These are phyloP conservation scores for Amborella trichopoda DNA, from an alignment of 164 flowering plant genomes.

Conservation along the genomic window DNA sequence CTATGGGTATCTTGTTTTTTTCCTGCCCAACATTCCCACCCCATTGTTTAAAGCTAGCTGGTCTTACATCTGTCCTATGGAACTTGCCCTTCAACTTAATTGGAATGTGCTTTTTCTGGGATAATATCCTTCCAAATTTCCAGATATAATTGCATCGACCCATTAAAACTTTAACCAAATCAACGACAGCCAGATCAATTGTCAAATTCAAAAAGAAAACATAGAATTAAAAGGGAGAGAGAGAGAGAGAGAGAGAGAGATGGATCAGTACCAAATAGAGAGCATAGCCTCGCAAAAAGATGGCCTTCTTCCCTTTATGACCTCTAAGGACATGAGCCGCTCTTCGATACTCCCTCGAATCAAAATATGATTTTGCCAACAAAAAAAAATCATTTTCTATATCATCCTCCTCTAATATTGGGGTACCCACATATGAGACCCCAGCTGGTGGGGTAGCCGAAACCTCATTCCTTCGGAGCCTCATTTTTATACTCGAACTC, in stretches of 20 bases:
- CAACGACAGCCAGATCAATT: no score
- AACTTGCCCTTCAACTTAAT: no score
- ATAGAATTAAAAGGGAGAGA: not conserved
- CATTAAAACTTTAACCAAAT: no score
- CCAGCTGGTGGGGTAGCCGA: constrained; percentile 55
- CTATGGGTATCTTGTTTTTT: no score
- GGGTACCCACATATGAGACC: constrained; percentile 51
- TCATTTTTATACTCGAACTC: constrained; percentile 60
- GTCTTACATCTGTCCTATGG: no score
- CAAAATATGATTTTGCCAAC: constrained; percentile 80
- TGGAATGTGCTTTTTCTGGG: no score
- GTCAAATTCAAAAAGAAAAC: not conserved
- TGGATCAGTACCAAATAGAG: constrained; percentile 61
- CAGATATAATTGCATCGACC: no score
- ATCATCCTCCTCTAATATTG: constrained; percentile 49
- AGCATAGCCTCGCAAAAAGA: constrained; percentile 83
- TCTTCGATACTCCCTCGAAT: constrained; percentile 78
- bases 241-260: not conserved
- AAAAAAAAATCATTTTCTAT: constrained; percentile 60
- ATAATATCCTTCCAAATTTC: no score
- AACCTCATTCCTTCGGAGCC: constrained; percentile 28
- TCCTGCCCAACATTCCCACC: no score
- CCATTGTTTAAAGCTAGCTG: no score
- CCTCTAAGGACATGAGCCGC: constrained; percentile 89
- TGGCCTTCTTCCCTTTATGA: constrained; percentile 68